Evolutionary conservation across 176 grass and related monocot genomes (phyloP).

Genomic region (Secale cereale): DNA sequence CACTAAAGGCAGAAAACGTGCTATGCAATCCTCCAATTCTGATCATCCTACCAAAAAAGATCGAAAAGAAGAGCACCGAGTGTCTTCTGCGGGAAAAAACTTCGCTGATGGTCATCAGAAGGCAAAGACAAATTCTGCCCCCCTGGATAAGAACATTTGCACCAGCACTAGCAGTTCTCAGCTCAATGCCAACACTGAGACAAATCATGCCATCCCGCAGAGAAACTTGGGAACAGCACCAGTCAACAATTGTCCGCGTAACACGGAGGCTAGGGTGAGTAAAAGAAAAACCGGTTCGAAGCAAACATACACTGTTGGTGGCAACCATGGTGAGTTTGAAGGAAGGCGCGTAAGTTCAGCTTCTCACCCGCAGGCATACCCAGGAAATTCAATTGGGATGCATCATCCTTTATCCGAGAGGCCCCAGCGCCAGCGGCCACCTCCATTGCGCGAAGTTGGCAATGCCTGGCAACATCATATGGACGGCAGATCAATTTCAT

Average conservation of each 20-base stretch:
- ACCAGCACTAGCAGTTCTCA: background rate
- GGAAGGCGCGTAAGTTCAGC: conserved; percentile 2
- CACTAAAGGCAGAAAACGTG: conserved; percentile 27
- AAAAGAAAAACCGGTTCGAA: background rate
- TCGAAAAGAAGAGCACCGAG: conserved; percentile 24
- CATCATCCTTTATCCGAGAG: background rate
- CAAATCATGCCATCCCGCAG: background rate
- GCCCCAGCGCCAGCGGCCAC: background rate
- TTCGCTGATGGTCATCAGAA: background rate
- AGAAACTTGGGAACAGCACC: background rate
- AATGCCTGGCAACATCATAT: background rate
- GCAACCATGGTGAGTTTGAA: conserved; percentile 20
- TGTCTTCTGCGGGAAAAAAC: background rate
- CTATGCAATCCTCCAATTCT: conserved; percentile 20
- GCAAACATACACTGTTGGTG: background rate
- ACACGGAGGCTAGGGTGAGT: background rate
- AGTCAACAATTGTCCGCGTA: background rate
- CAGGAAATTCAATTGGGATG: background rate
- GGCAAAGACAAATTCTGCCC: background rate
- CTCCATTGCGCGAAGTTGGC: conserved; percentile 22
- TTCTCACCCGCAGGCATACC: background rate
- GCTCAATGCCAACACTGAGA: background rate
- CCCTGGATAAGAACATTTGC: background rate
- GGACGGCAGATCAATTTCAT: background rate
- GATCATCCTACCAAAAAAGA: conserved; percentile 27